Percentiles rank a stretch among this genome's conserved stretches.
phyloP scores from a whole-genome alignment of 169 alveolate species.

The Plasmodium billcollinsi region DNA sequence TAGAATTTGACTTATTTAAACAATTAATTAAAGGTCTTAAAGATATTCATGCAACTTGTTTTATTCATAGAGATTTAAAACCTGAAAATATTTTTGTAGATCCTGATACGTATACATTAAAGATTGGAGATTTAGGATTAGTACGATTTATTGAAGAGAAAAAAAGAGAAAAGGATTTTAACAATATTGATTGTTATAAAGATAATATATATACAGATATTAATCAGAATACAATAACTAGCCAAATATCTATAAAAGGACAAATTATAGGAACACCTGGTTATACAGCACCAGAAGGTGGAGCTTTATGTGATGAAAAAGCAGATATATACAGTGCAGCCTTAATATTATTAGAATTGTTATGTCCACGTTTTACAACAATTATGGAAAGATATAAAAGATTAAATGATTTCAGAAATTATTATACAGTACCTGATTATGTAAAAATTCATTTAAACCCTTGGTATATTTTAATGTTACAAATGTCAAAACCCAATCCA shows the following conservation, averaged over 20 bases:
- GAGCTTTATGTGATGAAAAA: constrained; percentile 92
- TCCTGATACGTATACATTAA: constrained; percentile 85
- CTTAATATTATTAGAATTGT: constrained; percentile 88
- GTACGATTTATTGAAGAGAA: constrained; percentile 89
- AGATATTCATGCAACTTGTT: constrained; percentile 90
- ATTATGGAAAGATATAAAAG: constrained; percentile 90
- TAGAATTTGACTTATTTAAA: constrained; percentile 88
- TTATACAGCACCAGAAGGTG: constrained; percentile 94
- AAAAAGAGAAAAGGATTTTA: constrained; percentile 77
- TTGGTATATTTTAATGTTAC: constrained; percentile 88
- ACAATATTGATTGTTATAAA: constrained; percentile 45
- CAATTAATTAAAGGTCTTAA: constrained; percentile 91
- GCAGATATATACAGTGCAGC: constrained; percentile 93
- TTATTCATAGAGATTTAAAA: constrained; percentile 93
- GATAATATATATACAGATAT: constrained; percentile 62
- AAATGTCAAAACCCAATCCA: constrained; percentile 90
- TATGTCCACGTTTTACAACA: constrained; percentile 91
- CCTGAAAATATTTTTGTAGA: constrained; percentile 93
- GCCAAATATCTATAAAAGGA: constrained; percentile 87
- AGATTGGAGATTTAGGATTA: constrained; percentile 94
- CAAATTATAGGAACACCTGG: constrained; percentile 94
- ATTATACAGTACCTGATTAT: constrained; percentile 87
- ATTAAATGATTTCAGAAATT: constrained; percentile 87
- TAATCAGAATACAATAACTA: constrained; percentile 69
- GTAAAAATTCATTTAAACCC: constrained; percentile 83